Evolutionary conservation across 306 rosid genomes (phyloP), one percentile per base, ranked within the genome.

Genomic region (Quercus rubra): DNA sequence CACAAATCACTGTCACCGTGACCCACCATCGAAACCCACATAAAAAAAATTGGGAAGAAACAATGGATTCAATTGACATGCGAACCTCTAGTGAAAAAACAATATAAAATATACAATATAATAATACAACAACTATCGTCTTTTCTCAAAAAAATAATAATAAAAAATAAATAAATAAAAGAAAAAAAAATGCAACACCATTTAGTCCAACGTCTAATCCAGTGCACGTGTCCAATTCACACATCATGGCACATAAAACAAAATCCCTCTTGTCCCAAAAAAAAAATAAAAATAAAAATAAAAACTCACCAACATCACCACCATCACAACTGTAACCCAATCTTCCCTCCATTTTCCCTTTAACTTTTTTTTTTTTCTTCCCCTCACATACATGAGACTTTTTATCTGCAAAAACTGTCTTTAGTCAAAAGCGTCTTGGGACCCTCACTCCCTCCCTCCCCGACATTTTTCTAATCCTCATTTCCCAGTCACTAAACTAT

Each of bases 341-440:
- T 12, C 51, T 69, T 75, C 72, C 83, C 76, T 77, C 82, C 75
- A 52, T 56, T 74, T 64, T 66, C n/a, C 20, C 46, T 64, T 57
- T 70, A 14, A 41, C 46, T 8, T 41, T 38, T 38, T 27, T 41
- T 69, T 19, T 20, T 62, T 1, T 30, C 19, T 41, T 4, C 46
- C 21, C 62, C 55, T 8, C 57, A 5, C 79, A 64, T 17, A 28
- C 57, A 57, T 51, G 67, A 27, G 83, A 84, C 90, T 67, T 75
- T 49, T 49, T 78, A 69, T 76, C 84, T 71, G 49, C 82, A 76
- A 74, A 73, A 74, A 6, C 3, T 81, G 86, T 73, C 96, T 92
- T 84, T 90, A 84, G 96, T 89, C 96, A 94, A 92, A 93, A 92
- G 92, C 85, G 76, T 81, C 35, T 84, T 78, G 96, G 91, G 91